Percentiles rank a stretch among this genome's conserved stretches.
phyloP scores from a whole-genome alignment of 345 rosid species.

The Acer negundo region DNA sequence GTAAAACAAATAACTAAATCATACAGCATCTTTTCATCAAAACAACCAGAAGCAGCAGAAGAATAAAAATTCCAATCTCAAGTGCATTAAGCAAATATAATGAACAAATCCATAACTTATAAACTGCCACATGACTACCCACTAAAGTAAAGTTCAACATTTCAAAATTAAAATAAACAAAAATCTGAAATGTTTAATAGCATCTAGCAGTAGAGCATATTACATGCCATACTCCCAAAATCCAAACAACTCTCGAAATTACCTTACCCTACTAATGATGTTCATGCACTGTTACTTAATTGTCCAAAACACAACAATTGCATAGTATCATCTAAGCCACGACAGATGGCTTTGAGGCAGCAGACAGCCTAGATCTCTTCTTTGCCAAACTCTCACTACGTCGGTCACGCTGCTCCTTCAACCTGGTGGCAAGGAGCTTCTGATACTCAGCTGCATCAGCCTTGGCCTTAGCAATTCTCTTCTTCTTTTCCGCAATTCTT shows the following conservation, averaged over 20 bases:
- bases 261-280: slow-evolving; percentile 4
- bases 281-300: neutral
- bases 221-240: neutral
- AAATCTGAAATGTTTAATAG: neutral
- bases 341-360: slow-evolving; percentile 71
- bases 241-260: slow-evolving; percentile 11
- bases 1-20: too few species aligned
- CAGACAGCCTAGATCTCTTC: slow-evolving; percentile 82
- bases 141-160: neutral
- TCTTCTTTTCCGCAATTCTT: slow-evolving; percentile 83
- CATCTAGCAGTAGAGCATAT: neutral
- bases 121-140: neutral
- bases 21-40: too few species aligned
- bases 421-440: slow-evolving; percentile 79
- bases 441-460: slow-evolving; percentile 89
- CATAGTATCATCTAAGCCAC: slow-evolving; percentile 43
- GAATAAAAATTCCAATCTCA: neutral
- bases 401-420: slow-evolving; percentile 86
- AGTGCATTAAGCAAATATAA: neutral
- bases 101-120: neutral
- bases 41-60: neutral
- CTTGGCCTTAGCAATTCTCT: slow-evolving; percentile 83
- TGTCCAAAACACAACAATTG: slow-evolving; percentile 7
- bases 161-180: neutral
- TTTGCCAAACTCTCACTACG: slow-evolving; percentile 92